A percentile compares a stretch with the other conserved stretches of the same genome.
phyloP scores from a whole-genome alignment of 2,329 filamentous ascomycete species.

The Penicillium sp. region DNA sequence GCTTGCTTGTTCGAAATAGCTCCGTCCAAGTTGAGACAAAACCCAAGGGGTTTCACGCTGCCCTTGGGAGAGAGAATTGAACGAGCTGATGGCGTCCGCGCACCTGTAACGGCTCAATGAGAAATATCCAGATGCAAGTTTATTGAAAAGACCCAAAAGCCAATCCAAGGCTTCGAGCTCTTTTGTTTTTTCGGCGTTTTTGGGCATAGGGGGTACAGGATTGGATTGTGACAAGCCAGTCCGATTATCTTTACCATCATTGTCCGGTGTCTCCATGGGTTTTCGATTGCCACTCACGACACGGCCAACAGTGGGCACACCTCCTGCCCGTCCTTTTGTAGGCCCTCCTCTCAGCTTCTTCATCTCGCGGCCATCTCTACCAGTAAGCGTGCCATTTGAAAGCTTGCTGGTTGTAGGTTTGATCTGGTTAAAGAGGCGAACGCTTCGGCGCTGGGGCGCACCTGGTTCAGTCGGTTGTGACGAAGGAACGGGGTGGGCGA shows the following conservation, averaged over 20 bases:
- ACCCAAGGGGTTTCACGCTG: slow-evolving; percentile 95
- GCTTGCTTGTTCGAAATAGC: slow-evolving; percentile 84
- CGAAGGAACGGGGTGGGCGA: slow-evolving; percentile 50
- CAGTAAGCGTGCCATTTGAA: slow-evolving; percentile 58
- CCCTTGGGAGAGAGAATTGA: slow-evolving; percentile 65
- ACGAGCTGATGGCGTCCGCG: slow-evolving; percentile 70
- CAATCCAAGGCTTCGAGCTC: slow-evolving; percentile 73
- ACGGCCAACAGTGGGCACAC: slow-evolving; percentile 71
- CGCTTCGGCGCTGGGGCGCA: slow-evolving; percentile 66
- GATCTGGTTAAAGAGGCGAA: slow-evolving; percentile 68
- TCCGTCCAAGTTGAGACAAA: slow-evolving; percentile 82
- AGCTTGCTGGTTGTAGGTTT: slow-evolving; percentile 64
- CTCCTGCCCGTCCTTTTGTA: slow-evolving; percentile 64
- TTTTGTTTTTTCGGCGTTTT: slow-evolving; percentile 56
- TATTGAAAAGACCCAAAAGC: slow-evolving; percentile 76
- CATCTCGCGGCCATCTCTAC: slow-evolving; percentile 67
- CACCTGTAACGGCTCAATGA: slow-evolving; percentile 76
- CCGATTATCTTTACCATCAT: slow-evolving; percentile 63
- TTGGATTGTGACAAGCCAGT: slow-evolving; percentile 35
- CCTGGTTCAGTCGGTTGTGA: slow-evolving; percentile 61
- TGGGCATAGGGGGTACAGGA: slow-evolving; percentile 26
- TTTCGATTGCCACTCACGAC: slow-evolving; percentile 91
- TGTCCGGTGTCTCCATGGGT: slow-evolving; percentile 59
- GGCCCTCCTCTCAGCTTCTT: slow-evolving; percentile 79
- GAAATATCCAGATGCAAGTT: slow-evolving; percentile 77